Conservation (phyloP, 805 yeast genomes). For the Metschnikowia borealis region DNA sequence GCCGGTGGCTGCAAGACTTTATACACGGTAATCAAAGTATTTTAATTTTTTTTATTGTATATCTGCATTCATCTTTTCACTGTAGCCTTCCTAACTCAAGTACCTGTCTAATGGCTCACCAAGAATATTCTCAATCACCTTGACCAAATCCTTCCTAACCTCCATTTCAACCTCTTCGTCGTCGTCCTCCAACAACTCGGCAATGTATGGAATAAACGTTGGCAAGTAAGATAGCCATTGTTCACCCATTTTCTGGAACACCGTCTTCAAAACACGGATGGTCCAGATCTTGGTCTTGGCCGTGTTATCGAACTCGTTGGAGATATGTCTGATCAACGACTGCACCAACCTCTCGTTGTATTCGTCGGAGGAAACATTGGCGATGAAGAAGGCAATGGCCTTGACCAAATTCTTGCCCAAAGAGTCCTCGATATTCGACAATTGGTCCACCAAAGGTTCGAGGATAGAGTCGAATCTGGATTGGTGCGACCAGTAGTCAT, state of each 20-base stretch:
- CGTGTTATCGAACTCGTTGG: conserved; percentile 45
- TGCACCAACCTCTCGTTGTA: conserved; percentile 63
- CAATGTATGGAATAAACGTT: conserved; percentile 90
- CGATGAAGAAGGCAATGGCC: conserved; percentile 70
- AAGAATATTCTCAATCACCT: conserved; percentile 83
- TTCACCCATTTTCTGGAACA: conserved; percentile 90
- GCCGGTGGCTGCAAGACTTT: neutral
- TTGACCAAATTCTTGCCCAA: conserved; percentile 81
- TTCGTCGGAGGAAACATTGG: conserved; percentile 61
- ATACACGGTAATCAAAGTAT: no score
- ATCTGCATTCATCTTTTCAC: neutral
- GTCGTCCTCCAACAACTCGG: conserved; percentile 93
- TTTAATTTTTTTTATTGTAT: neutral
- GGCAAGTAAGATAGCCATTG: conserved; percentile 90
- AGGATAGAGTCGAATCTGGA: conserved; percentile 76
- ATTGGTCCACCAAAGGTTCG: conserved; percentile 60
- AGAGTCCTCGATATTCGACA: conserved; percentile 61
- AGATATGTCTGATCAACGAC: conserved; percentile 32
- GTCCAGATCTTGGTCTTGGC: conserved; percentile 81
- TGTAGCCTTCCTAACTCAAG: conserved; percentile 34
- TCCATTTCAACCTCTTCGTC: conserved; percentile 90
- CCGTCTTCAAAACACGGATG: conserved; percentile 67
- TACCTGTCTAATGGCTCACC: conserved; percentile 94
- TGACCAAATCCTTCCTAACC: conserved; percentile 85
- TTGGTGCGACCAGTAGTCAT: conserved; percentile 91